phyloP scores from a whole-genome alignment of 352 stramenopile genomes.

The Phytophthora constricta region DNA sequence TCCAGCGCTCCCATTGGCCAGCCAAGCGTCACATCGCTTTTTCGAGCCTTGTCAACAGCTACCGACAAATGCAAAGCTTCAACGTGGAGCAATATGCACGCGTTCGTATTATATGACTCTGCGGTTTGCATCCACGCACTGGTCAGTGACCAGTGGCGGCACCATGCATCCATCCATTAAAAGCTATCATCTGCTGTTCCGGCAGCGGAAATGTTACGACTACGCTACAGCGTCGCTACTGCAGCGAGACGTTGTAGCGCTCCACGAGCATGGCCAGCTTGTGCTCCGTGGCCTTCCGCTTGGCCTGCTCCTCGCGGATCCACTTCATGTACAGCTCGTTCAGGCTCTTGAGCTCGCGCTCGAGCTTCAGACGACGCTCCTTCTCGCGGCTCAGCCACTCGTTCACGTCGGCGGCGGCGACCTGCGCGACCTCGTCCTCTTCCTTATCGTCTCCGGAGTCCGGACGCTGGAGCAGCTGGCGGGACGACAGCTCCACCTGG shows the following conservation, averaged over 20 bases:
- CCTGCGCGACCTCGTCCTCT: neutral
- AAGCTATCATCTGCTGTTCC: neutral
- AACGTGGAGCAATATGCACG: too few species aligned
- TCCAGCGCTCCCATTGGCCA: neutral
- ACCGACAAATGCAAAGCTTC: too few species aligned
- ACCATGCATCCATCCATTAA: neutral
- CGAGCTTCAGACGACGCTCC: conserved; percentile 71
- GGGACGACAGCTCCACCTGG: conserved; percentile 72
- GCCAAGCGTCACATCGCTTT: neutral
- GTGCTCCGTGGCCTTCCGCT: conserved; percentile 71
- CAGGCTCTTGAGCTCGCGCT: conserved; percentile 81
- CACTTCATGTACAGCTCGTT: conserved; percentile 87
- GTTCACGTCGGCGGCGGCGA: conserved; percentile 61
- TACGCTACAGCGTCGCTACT: neutral
- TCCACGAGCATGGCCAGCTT: conserved; percentile 60
- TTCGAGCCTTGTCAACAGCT: too few species aligned
- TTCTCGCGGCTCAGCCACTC: conserved; percentile 78
- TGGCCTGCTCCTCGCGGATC: conserved; percentile 83
- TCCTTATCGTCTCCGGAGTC: conserved; percentile 29
- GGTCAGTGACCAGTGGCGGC: neutral
- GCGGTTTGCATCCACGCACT: neutral
- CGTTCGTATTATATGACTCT: too few species aligned
- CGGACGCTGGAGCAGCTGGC: conserved; percentile 44
- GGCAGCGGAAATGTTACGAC: neutral
- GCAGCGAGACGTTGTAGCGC: conserved; percentile 22